phyloP scores from a whole-genome alignment of 1,139 yeast species.

The Zygosaccharomyces pseudobailii region DNA sequence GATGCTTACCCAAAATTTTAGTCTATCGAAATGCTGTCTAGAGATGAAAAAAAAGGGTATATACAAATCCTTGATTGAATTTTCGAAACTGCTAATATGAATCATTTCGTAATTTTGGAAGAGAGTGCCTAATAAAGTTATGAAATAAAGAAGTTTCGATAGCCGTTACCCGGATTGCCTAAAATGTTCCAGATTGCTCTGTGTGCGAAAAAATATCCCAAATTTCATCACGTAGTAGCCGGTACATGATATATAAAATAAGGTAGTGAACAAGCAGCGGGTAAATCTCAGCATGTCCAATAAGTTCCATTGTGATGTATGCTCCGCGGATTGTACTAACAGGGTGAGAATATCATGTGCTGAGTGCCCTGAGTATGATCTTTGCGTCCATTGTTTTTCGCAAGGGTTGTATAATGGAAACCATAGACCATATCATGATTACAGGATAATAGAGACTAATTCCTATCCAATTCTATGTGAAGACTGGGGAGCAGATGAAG shows the following conservation, averaged over 20 bases:
- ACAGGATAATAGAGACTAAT: slow-evolving; percentile 86
- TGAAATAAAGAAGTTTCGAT: too few species aligned
- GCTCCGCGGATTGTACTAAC: slow-evolving; percentile 91
- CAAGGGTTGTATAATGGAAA: slow-evolving; percentile 74
- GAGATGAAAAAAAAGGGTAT: neutral
- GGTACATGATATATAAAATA: neutral
- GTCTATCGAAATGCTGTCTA: neutral
- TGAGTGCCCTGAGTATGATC: slow-evolving; percentile 84
- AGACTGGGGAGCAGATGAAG: slow-evolving; percentile 99
- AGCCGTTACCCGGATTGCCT: neutral
- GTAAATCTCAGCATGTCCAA: slow-evolving; percentile 27
- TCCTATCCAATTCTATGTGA: slow-evolving; percentile 86
- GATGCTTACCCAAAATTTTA: neutral
- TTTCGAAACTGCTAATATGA: too few species aligned
- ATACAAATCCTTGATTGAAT: neutral
- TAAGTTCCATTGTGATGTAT: slow-evolving; percentile 88
- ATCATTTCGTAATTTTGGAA: too few species aligned
- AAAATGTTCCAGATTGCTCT: neutral
- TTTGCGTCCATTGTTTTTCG: slow-evolving; percentile 95
- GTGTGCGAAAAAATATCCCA: neutral
- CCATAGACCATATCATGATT: slow-evolving; percentile 94
- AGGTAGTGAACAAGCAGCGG: neutral
- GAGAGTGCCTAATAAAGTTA: too few species aligned
- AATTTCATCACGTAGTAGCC: neutral
- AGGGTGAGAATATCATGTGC: slow-evolving; percentile 90